Percentiles rank a stretch among this genome's conserved stretches.
Conservation (phyloP, 169 alveolate genomes). For the Amoebophrya sp. region DNA sequence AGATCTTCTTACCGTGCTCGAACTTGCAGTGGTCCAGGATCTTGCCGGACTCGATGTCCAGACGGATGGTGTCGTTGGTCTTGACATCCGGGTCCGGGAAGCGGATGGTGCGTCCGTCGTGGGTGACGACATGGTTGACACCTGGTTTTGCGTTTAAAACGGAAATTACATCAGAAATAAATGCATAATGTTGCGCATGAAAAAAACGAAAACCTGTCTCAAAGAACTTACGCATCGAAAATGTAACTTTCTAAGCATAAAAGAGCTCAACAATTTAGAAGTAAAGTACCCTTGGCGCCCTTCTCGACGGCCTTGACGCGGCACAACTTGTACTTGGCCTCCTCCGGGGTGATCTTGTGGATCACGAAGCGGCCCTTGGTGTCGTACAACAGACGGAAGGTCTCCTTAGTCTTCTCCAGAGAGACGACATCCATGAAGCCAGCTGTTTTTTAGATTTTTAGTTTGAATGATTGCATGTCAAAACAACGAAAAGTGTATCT, state of each 20-base stretch:
- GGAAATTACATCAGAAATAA: background rate
- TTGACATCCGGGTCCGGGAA: conserved; percentile 96
- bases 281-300: conserved; percentile 81
- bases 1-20: conserved; percentile 66
- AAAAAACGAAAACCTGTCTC: background rate
- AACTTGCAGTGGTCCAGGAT: conserved; percentile 85
- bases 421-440: conserved; percentile 88
- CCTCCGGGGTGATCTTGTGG: conserved; percentile 83
- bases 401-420: conserved; percentile 87
- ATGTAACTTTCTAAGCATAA: background rate
- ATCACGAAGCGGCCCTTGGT: conserved; percentile 95
- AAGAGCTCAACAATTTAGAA: background rate
- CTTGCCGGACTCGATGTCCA: conserved; percentile 90
- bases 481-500: background rate
- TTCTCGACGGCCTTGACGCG: conserved; percentile 82
- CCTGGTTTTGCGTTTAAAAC: conserved; percentile 35
- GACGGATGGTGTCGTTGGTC: conserved; percentile 90
- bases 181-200: too few species aligned
- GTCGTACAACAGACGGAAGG: conserved; percentile 93
- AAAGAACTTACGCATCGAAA: background rate
- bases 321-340: conserved; percentile 84
- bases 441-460: conserved; percentile 37
- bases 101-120: conserved; percentile 98
- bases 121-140: conserved; percentile 91
- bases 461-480: background rate